Percentiles rank a stretch among this genome's conserved stretches.
phyloP scores from a whole-genome alignment of 164 flowering plant species.

The Vitis rotundifolia region DNA sequence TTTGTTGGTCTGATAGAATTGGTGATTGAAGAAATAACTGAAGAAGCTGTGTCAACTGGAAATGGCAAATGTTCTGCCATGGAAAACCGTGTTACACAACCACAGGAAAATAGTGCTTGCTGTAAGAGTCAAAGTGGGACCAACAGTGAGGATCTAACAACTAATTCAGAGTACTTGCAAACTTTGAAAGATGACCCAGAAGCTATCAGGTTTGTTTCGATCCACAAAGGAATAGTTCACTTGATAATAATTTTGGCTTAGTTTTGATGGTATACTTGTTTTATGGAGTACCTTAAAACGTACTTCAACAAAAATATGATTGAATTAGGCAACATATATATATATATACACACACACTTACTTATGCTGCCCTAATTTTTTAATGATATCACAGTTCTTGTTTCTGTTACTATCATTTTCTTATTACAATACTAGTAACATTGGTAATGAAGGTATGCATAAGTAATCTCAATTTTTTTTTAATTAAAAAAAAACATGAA shows the following conservation, averaged over 20 bases:
- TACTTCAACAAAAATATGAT: too few species aligned
- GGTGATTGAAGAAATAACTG: slow-evolving; percentile 89
- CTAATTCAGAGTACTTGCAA: slow-evolving; percentile 42
- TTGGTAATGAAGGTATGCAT: too few species aligned
- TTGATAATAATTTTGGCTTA: background rate
- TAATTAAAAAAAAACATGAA: too few species aligned
- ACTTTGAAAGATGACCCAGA: slow-evolving; percentile 73
- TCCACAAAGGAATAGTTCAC: background rate
- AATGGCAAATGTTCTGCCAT: slow-evolving; percentile 24
- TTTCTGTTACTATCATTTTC: too few species aligned
- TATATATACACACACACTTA: too few species aligned
- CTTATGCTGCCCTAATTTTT: too few species aligned
- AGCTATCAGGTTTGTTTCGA: slow-evolving; percentile 57
- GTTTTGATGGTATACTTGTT: background rate
- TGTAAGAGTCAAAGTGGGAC: slow-evolving; percentile 21
- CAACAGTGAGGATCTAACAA: slow-evolving; percentile 18
- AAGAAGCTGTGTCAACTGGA: slow-evolving; percentile 49
- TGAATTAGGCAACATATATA: too few species aligned
- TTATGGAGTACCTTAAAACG: background rate
- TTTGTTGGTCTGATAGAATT: slow-evolving; percentile 43
- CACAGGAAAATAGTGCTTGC: slow-evolving; percentile 27
- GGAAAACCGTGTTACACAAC: slow-evolving; percentile 28
- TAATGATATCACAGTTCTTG: too few species aligned
- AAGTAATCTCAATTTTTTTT: too few species aligned
- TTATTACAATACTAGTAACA: too few species aligned